Base-by-base conservation (phyloP, 2,329 filamentous ascomycete genomes). In the Xylariaceae sp. region DNA sequence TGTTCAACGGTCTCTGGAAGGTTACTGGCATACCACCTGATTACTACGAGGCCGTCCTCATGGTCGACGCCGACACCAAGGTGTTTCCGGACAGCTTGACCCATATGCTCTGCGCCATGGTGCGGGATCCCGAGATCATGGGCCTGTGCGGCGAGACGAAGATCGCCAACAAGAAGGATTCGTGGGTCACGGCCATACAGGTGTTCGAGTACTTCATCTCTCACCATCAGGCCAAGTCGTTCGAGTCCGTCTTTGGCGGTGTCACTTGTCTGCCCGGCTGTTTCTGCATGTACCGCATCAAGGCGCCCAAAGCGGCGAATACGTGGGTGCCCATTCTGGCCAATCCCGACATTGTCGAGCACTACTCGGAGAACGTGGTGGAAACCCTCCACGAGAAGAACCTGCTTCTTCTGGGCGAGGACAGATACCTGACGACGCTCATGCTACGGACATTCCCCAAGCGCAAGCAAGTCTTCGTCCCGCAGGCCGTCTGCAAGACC, bases 281-380 rank as follows among this genome's bases (percentile, higher is more conserved):
- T 73, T 98, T 98, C 81, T 96, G 88, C 74, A 98, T 98, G 94
- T 98, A 98, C 71, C 86, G 92, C 57, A 97, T 98, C 77, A 98
- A 98, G 68, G 86, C 92, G 19, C 94, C 92, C 44, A 98, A 98
- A 69, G 90, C 85, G 17, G 88, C 97, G 62, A 97, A 98, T 70
- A 98, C 97, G 69, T 98, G 92, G 92, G 92, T 98, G 16, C 92
- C 92, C 6, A 97, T 98, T 56, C 76, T 98, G 49, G 92, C 92
- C 53, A 98, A 98, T 62, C 94, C 94, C 3, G 94, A 98, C 58
- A 86, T 98, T 30, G 94, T 98, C 32, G 92, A 98, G 67, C 92
- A 98, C 66, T 98, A 98, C 65, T 97, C 92, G 1, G 92, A 98
- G 65, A 98, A 98, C 54, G 89, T 98, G 38, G 92, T 98, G 29